Evolutionary conservation across 371 early-diverging fungal species (phyloP).

Genomic region (Mortierella sp.): DNA sequence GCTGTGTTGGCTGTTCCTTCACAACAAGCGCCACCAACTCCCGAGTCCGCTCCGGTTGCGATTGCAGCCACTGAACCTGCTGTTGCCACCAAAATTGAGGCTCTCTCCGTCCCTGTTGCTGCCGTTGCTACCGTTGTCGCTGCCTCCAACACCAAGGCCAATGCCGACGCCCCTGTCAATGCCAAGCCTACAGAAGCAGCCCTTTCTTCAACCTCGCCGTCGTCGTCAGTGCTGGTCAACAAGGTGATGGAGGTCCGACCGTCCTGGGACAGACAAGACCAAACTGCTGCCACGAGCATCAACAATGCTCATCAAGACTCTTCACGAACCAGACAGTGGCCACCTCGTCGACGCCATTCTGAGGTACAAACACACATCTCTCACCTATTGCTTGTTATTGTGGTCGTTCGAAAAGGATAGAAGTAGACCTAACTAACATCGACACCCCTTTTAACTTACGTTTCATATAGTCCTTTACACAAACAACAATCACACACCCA

Average conservation of each 20-base stretch:
- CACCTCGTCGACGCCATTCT: background rate
- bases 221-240: conserved; percentile 12
- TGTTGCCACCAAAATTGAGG: conserved; percentile 13
- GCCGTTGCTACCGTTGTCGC: background rate
- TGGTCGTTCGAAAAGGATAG: background rate
- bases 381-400: too few species aligned
- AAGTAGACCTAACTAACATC: background rate
- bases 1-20: background rate
- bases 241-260: conserved; percentile 21
- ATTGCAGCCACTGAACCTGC: background rate
- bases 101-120: background rate
- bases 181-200: background rate
- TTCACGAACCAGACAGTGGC: background rate
- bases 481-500: conserved; percentile 35
- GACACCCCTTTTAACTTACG: background rate
- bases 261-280: background rate
- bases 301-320: background rate
- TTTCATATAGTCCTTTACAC: conserved; percentile 22
- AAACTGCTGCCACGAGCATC: background rate
- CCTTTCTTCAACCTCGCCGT: background rate
- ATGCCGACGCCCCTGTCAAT: background rate
- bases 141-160: background rate
- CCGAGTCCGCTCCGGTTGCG: background rate
- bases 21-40: background rate
- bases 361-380: background rate